A percentile compares a stretch with the other conserved stretches of the same genome.
phyloP scores from a whole-genome alignment of 108 stramenopile species.

The Nitzschia sp. region DNA sequence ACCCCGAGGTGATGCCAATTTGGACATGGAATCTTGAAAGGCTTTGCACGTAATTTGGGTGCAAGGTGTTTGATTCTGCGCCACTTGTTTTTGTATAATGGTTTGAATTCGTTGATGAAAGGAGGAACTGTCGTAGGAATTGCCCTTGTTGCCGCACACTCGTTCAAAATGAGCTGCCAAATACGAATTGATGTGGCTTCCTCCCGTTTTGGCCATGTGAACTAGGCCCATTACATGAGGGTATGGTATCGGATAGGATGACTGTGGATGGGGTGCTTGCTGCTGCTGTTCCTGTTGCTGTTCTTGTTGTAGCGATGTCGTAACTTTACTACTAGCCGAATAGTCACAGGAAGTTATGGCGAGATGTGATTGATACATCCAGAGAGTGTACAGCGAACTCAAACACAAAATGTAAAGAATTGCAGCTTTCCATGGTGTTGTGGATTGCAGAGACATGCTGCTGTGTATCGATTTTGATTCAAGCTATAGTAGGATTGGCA shows the following conservation, averaged over 20 bases:
- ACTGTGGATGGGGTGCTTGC: too few species aligned
- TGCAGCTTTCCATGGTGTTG: too few species aligned
- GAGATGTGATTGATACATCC: too few species aligned
- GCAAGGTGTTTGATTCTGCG: background rate
- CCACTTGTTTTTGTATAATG: background rate
- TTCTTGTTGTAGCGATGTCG: too few species aligned
- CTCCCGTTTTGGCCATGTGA: slow-evolving; percentile 45
- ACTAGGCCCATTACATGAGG: slow-evolving; percentile 29
- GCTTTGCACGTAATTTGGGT: background rate
- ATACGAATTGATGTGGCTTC: slow-evolving; percentile 35
- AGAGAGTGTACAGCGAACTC: too few species aligned
- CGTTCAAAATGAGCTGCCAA: slow-evolving; percentile 41
- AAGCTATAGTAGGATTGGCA: too few species aligned
- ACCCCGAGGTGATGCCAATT: background rate
- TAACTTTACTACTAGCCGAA: too few species aligned
- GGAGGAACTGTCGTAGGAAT: background rate
- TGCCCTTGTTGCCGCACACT: slow-evolving; percentile 50
- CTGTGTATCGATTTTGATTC: too few species aligned
- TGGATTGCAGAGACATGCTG: too few species aligned
- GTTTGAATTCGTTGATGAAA: background rate
- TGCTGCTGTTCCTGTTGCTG: too few species aligned
- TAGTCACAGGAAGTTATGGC: too few species aligned
- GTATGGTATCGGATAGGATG: background rate
- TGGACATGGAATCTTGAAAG: background rate
- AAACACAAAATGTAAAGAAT: too few species aligned